A percentile compares a stretch with the other conserved stretches of the same genome.
These are phyloP conservation scores for Fusarium tjaetaba DNA, from an alignment of 2,329 filamentous ascomycete genomes.

Conservation along the genomic window DNA sequence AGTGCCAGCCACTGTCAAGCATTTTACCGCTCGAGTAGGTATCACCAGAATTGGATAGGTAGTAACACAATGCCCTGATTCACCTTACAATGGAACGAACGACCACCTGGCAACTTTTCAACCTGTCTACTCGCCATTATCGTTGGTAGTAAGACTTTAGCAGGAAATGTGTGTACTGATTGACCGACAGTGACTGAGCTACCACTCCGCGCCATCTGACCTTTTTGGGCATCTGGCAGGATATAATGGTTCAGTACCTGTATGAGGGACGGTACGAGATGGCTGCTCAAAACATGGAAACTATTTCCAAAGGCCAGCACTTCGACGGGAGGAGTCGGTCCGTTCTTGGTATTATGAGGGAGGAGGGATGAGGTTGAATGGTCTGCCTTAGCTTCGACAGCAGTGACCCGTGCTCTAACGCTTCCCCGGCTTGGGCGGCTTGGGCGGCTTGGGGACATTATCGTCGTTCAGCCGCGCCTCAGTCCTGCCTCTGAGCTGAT, in stretches of 20 bases:
- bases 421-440: neutral
- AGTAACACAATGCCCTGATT: neutral
- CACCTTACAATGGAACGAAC: neutral
- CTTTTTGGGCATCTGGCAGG: neutral
- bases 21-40: neutral
- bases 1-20: neutral
- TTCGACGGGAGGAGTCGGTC: neutral
- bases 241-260: neutral
- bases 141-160: neutral
- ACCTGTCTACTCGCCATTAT: neutral
- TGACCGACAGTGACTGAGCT: neutral
- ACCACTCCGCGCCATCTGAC: neutral
- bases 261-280: neutral
- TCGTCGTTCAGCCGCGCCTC: neutral
- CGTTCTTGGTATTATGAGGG: neutral
- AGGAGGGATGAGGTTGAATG: neutral
- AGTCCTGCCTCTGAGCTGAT: neutral
- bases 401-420: no score
- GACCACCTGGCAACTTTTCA: neutral
- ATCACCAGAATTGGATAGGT: neutral
- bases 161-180: neutral
- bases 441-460: neutral
- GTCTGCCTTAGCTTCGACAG: fast-evolving
- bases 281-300: neutral
- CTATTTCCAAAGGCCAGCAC: neutral